These are phyloP conservation scores for Excoecaria agallocha DNA, from an alignment of 345 rosid genomes.

Conservation along the genomic window DNA sequence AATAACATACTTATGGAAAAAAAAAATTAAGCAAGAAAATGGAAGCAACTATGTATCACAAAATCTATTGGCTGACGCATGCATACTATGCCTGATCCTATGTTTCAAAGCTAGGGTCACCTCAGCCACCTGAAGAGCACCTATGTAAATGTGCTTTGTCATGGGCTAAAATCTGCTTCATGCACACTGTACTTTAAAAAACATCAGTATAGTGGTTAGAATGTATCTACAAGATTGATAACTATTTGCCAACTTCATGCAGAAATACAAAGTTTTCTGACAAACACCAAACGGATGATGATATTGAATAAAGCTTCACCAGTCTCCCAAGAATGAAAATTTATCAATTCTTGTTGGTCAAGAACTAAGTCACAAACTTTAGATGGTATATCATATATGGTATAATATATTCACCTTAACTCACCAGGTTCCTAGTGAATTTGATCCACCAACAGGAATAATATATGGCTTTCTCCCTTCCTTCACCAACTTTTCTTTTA, in stretches of 20 bases:
- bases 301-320: not conserved
- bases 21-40: not conserved
- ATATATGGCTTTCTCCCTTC: slow-evolving; percentile 89
- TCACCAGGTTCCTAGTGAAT: slow-evolving; percentile 94
- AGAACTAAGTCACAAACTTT: not conserved
- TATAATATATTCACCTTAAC: slow-evolving; percentile 16
- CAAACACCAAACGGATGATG: not conserved
- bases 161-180: not conserved
- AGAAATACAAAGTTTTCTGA: not conserved
- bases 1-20: not conserved
- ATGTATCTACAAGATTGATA: not conserved
- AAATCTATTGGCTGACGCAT: not conserved
- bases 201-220: not conserved
- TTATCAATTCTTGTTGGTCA: not conserved
- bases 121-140: not conserved
- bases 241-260: not conserved
- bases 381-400: not conserved
- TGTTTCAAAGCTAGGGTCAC: not conserved
- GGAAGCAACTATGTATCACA: not conserved
- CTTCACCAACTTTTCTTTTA: slow-evolving; percentile 71
- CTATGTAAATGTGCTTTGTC: not conserved
- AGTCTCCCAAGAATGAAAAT: not conserved
- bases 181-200: not conserved
- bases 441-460: slow-evolving; percentile 94
- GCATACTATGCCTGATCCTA: not conserved